A percentile compares a stretch with the other conserved stretches of the same genome.
Evolutionary conservation across 225 moss, liverwort and hornwort genomes (phyloP).

Genomic region (Antitrichia curtipendula): DNA sequence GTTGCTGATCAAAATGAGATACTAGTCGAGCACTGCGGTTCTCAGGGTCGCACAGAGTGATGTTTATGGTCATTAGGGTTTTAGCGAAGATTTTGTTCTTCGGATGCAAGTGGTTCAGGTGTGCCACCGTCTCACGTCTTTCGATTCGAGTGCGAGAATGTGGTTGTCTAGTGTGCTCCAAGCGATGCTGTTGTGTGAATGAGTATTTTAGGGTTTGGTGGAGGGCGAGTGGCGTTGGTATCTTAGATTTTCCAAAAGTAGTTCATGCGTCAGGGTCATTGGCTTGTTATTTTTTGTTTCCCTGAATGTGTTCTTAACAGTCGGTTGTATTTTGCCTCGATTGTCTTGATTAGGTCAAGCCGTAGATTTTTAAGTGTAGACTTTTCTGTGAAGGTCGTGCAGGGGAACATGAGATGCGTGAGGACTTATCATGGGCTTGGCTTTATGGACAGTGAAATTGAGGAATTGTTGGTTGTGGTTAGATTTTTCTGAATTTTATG

Average conservation of each 20-base stretch:
- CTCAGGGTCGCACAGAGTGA: not conserved
- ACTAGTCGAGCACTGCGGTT: not conserved
- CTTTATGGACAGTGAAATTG: no score
- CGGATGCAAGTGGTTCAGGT: not conserved
- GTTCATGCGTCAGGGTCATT: not conserved
- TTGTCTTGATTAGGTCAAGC: not conserved
- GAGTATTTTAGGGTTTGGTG: not conserved
- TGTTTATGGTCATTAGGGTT: not conserved
- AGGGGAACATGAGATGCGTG: no score
- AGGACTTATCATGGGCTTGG: not conserved
- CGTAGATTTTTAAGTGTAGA: not conserved
- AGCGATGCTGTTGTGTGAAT: not conserved
- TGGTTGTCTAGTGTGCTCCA: not conserved
- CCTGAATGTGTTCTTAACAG: not conserved
- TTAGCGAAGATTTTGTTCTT: not conserved
- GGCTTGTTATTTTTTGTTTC: not conserved
- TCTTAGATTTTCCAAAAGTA: not conserved
- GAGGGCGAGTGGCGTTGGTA: not conserved
- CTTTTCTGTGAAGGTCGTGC: not conserved
- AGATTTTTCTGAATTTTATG: not conserved
- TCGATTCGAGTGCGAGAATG: not conserved
- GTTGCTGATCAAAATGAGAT: not conserved
- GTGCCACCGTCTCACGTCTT: no score
- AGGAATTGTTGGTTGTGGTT: not conserved
- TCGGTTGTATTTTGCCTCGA: not conserved